Conservation (phyloP, 2,329 filamentous ascomycete species). For the Hymenoscyphus occultus region DNA sequence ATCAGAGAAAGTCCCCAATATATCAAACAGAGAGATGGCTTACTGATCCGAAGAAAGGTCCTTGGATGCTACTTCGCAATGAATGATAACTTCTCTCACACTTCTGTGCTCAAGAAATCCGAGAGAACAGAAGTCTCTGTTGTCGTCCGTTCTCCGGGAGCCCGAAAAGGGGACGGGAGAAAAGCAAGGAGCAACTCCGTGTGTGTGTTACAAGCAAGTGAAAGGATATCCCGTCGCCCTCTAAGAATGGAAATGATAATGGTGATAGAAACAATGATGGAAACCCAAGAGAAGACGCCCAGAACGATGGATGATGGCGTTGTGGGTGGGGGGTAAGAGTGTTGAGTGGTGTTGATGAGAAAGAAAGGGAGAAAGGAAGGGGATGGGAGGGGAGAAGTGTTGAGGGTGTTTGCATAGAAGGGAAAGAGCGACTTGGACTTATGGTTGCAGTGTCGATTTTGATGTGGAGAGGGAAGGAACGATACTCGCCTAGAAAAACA, state of each 20-base stretch:
- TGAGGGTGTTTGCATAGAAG: not conserved
- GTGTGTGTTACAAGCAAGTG: not conserved
- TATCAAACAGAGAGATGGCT: no score
- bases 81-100: no score
- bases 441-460: not conserved
- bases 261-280: not conserved
- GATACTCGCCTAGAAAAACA: not conserved
- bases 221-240: not conserved
- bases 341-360: not conserved
- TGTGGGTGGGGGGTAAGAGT: not conserved
- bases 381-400: not conserved
- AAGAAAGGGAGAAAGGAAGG: not conserved
- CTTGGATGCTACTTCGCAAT: no score
- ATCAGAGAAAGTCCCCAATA: no score
- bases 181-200: not conserved
- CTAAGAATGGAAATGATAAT: not conserved
- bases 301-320: not conserved
- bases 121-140: not conserved
- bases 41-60: no score
- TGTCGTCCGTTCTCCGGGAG: not conserved
- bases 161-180: not conserved
- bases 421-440: not conserved
- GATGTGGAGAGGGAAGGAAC: not conserved
- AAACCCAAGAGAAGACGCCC: not conserved
- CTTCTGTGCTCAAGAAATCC: no score